Conservation (phyloP, 208 protist genomes). For the Acanthamoeba quina region DNA sequence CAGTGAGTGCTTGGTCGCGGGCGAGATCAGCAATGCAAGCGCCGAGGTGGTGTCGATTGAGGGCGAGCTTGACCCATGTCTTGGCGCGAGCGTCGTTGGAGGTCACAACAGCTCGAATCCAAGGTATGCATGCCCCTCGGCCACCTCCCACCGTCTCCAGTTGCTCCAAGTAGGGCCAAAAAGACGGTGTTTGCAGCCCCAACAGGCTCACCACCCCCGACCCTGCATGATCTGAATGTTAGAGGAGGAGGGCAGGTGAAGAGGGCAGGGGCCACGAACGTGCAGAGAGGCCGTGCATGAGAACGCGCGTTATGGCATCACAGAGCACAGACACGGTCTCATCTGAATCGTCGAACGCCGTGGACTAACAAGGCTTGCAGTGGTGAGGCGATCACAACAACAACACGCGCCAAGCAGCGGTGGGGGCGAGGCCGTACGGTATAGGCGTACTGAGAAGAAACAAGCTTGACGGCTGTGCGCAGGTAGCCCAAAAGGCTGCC, state of each 20-base stretch:
- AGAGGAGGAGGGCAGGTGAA: not conserved
- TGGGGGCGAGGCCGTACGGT: not conserved
- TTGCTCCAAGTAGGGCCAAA: not conserved
- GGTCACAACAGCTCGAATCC: not conserved
- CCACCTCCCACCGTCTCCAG: not conserved
- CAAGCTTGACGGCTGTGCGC: slow-evolving; percentile 7
- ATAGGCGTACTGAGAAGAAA: slow-evolving; percentile 4
- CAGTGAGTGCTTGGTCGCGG: not conserved
- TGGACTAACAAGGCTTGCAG: not conserved
- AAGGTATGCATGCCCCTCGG: not conserved
- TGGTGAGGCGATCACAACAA: not conserved
- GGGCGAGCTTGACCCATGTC: not conserved
- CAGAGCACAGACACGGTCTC: not conserved
- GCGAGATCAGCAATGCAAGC: not conserved
- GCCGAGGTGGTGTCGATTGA: not conserved
- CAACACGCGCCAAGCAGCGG: not conserved
- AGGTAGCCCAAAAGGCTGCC: not conserved
- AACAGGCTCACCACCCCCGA: not conserved
- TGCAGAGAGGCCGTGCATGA: not conserved
- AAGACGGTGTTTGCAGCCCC: not conserved
- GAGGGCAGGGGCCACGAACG: not conserved
- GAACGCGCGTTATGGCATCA: not conserved
- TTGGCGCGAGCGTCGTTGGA: not conserved
- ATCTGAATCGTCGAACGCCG: not conserved
- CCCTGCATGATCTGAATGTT: not conserved